These are phyloP conservation scores for Candida gigantensis DNA, from an alignment of 1,139 yeast species.

Conservation along the genomic window DNA sequence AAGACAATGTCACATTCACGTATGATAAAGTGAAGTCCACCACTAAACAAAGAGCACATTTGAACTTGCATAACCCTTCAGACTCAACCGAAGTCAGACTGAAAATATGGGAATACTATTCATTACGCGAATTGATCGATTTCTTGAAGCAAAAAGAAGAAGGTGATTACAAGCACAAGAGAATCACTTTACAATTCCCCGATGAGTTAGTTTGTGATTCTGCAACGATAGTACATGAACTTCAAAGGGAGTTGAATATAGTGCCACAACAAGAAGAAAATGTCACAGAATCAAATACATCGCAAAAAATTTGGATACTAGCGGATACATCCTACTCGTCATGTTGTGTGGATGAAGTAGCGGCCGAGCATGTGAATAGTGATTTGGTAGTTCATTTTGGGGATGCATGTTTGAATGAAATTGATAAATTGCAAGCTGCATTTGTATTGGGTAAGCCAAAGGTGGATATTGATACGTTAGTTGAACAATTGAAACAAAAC, in stretches of 20 bases:
- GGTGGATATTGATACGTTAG: constrained; percentile 36
- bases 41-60: constrained; percentile 34
- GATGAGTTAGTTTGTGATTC: constrained; percentile 79
- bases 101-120: constrained; percentile 50
- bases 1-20: constrained; percentile 52
- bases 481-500: constrained; percentile 35
- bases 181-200: constrained; percentile 87
- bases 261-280: neutral
- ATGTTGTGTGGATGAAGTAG: constrained; percentile 96
- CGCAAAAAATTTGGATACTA: constrained; percentile 60
- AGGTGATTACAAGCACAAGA: constrained; percentile 32
- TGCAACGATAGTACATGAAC: constrained; percentile 59
- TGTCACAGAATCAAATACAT: neutral
- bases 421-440: constrained; percentile 67
- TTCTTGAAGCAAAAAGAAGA: constrained; percentile 28
- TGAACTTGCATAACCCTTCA: constrained; percentile 24
- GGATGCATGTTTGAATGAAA: constrained; percentile 86
- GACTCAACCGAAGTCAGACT: constrained; percentile 28
- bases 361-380: constrained; percentile 88
- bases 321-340: constrained; percentile 97
- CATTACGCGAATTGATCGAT: constrained; percentile 45
- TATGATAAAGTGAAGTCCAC: constrained; percentile 38
- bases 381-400: constrained; percentile 92
- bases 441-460: constrained; percentile 75
- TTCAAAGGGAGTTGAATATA: constrained; percentile 29